Evolutionary conservation across 495 filamentous ascomycete genomes (phyloP), one percentile per base, ranked within the genome.

Genomic region (Alectoria sarmentosa): DNA sequence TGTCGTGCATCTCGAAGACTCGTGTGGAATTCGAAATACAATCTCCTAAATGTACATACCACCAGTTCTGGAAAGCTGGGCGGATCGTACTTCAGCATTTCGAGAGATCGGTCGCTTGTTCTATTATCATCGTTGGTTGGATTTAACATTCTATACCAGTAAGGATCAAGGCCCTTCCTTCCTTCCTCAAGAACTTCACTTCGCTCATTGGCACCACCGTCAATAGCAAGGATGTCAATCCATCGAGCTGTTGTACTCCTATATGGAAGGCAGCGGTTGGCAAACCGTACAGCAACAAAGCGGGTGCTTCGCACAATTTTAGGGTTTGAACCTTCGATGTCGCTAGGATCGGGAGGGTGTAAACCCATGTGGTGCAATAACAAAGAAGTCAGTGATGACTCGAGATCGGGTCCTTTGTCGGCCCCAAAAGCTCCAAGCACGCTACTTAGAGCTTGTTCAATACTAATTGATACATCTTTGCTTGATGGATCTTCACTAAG

Each of bases 111-210:
- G 34, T 68, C 66, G 37, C 60, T 56, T 41, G 62, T 44, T 44
- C 54, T 23, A 49, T 23, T 62, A 38, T 68, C 69, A 42, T 75
- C 71, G 39, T 76, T 73, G 10, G 67, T 70, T 60, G 83, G 80
- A 67, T 88, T 89, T 34, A 87, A 71, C 63, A 90, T 81, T 57
- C 78, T 78, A 72, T 88, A 88, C 86, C 89, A 91, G 69, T 91
- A 89, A 15, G 89, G 89, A 75, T 89, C 88, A 3, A 96, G 82
- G 4, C 94, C 94, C 73, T 92, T 92, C 64, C 84, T 88, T 4
- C 90, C 94, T 75, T 98, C 93, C 72, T 98, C 94, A 0, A 90
- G 73, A 0, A 96, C 85, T 70, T 97, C 93, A 48, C 87, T 87
- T 57, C 88, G 82, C 69, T 90, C 86, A 41, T 80, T 78, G 7